Percentiles rank a stretch among this genome's conserved stretches.
These are phyloP conservation scores for Hibiscus mutabilis DNA, from an alignment of 345 rosid genomes.

Conservation along the genomic window DNA sequence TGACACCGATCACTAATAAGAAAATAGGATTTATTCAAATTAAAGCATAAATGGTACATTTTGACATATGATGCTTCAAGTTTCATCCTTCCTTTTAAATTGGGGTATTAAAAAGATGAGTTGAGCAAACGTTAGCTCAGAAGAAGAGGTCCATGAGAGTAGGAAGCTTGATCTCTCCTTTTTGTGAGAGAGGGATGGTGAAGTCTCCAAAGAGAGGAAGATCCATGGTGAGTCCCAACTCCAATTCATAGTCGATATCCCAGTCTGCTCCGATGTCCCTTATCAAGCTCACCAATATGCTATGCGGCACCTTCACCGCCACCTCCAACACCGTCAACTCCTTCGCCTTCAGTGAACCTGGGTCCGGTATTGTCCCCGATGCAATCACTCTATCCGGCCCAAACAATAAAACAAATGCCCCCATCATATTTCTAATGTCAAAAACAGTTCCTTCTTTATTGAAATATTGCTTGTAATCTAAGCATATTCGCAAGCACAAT, in stretches of 20 bases:
- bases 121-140: not conserved
- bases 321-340: conserved; percentile 54
- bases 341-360: conserved; percentile 69
- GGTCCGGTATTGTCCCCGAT: conserved; percentile 72
- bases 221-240: conserved; percentile 60
- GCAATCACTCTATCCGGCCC: conserved; percentile 50
- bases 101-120: no score
- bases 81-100: no score
- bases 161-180: conserved; percentile 95
- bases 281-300: conserved; percentile 53
- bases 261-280: conserved; percentile 70
- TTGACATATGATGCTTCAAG: no score
- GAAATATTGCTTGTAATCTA: no score
- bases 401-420: not conserved
- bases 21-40: no score
- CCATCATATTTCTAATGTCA: not conserved
- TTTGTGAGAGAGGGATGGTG: conserved; percentile 56
- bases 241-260: conserved; percentile 81
- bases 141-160: conserved; percentile 36
- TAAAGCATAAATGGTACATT: no score
- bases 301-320: conserved; percentile 63
- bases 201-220: conserved; percentile 67
- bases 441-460: not conserved
- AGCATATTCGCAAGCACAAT: no score
- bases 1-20: no score